Base-by-base conservation (phyloP, 225 moss, liverwort and hornwort species). In the Sphagnum tenellum region DNA sequence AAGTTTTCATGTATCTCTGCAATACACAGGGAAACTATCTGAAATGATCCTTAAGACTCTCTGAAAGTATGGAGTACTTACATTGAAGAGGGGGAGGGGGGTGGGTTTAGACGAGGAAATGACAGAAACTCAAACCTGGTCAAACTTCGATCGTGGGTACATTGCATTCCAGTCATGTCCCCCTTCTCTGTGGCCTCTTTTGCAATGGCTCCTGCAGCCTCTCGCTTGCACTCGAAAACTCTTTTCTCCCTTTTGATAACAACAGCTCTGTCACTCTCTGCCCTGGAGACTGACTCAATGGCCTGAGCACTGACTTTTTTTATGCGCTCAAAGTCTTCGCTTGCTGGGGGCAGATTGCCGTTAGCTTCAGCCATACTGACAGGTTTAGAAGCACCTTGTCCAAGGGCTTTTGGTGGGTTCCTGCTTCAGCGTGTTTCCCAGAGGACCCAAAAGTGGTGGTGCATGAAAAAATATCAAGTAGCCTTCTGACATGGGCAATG, bases 131-230 rank as follows among this genome's bases (percentile, higher is more conserved):
- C 83, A 86, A 13, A 86, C 83, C 61, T 83, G 86, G 51, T 80
- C 83, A 65, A 86, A 83, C 67, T 86, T 86, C 6, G 86, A 86
- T 48, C 83, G 86, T 45, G 86, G 86, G 55, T 83, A 86, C 86
- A 86, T 86, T 45, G 83, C 86, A 50, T 86, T 45, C 86, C 86
- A 50, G 86, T 80, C 83, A 86, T 86, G 61, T 86, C 86, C 3
- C 86, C 86, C 78, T 86, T 86, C 73, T 86, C 86, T 9, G 86
- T 83, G 4, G 86, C 86, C 62, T 86, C 86, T 65, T 83, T 86
- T 3, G 86, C 86, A 12, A 86, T 86, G 9, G 86, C 86, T 7
- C 83, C 86, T 60, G 77, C 83, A 5, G 86, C 86, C 75, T 86
- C 86, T 2, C 83, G 83, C 63, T 83, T 86, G 63, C 86, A 80